These are phyloP conservation scores for Acmispon strigosus DNA, from an alignment of 306 rosid species.

Conservation along the genomic window DNA sequence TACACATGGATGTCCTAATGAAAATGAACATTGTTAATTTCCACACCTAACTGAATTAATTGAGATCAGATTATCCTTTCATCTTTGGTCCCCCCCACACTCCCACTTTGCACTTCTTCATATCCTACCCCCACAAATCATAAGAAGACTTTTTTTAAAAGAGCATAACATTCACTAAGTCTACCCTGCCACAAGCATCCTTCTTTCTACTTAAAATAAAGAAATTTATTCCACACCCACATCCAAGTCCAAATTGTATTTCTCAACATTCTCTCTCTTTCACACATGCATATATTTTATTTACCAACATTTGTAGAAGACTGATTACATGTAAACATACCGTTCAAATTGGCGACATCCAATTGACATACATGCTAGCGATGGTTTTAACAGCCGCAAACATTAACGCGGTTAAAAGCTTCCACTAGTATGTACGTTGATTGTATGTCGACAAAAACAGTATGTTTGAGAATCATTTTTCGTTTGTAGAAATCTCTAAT, in stretches of 20 bases:
- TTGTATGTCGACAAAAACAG: too few species aligned
- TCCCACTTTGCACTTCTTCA: not conserved
- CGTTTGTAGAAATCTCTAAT: too few species aligned
- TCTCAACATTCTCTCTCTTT: slow-evolving; percentile 3
- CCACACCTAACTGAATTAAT: slow-evolving; percentile 6
- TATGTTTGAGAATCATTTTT: too few species aligned
- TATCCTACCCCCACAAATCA: slow-evolving; percentile 36
- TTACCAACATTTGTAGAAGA: not conserved
- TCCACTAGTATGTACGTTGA: too few species aligned
- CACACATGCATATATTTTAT: not conserved
- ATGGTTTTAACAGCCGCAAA: too few species aligned
- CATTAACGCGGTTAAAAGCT: too few species aligned
- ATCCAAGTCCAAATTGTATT: slow-evolving; percentile 14
- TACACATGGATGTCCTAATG: not conserved
- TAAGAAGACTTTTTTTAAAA: slow-evolving; percentile 21
- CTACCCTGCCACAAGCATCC: slow-evolving; percentile 38
- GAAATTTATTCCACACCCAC: slow-evolving; percentile 31
- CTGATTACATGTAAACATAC: too few species aligned
- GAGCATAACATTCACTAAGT: slow-evolving; percentile 25
- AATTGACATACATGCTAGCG: too few species aligned
- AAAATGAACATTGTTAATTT: not conserved
- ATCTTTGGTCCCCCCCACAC: slow-evolving; percentile 33
- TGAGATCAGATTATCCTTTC: slow-evolving; percentile 32
- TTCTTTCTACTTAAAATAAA: slow-evolving; percentile 21
- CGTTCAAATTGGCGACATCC: too few species aligned